A percentile compares a stretch with the other conserved stretches of the same genome.
Conservation (phyloP, 1,284 basidiomycete genomes). For the Irpex sp. region DNA sequence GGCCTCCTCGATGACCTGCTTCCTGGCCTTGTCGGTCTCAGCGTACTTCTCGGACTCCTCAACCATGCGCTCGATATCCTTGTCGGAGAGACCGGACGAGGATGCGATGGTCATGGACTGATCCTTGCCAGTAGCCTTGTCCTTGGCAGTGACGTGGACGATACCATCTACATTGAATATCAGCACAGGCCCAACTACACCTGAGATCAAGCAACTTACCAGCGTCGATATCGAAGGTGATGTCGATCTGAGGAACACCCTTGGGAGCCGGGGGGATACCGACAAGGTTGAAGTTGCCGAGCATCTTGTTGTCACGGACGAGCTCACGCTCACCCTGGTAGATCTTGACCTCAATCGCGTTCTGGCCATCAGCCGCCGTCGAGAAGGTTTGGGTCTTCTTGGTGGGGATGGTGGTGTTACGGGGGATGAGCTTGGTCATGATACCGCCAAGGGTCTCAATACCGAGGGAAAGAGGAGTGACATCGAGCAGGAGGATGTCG, state of each 20-base stretch:
- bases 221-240: slow-evolving; percentile 98
- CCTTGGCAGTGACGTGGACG: slow-evolving; percentile 94
- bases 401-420: slow-evolving; percentile 99
- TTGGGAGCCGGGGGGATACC: slow-evolving; percentile 97
- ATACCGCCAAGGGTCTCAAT: slow-evolving; percentile 98
- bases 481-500: slow-evolving; percentile 94
- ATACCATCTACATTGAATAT: slow-evolving; percentile 67
- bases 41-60: slow-evolving; percentile 92
- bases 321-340: slow-evolving; percentile 99
- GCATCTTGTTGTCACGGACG: slow-evolving; percentile 97
- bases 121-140: slow-evolving; percentile 97
- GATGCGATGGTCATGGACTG: slow-evolving; percentile 98
- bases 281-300: slow-evolving; percentile 98
- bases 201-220: slow-evolving; percentile 42
- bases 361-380: slow-evolving; percentile 95
- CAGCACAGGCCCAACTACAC: neutral
- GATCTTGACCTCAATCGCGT: slow-evolving; percentile 96
- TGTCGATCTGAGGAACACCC: slow-evolving; percentile 98
- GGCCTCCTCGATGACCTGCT: slow-evolving; percentile 90
- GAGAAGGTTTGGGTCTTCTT: slow-evolving; percentile 99
- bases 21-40: slow-evolving; percentile 87
- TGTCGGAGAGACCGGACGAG: slow-evolving; percentile 93
- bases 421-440: slow-evolving; percentile 94
- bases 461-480: slow-evolving; percentile 91
- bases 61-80: slow-evolving; percentile 98